Conservation (phyloP, 2,329 filamentous ascomycete genomes). For the Drechslerella coelobrocha region DNA sequence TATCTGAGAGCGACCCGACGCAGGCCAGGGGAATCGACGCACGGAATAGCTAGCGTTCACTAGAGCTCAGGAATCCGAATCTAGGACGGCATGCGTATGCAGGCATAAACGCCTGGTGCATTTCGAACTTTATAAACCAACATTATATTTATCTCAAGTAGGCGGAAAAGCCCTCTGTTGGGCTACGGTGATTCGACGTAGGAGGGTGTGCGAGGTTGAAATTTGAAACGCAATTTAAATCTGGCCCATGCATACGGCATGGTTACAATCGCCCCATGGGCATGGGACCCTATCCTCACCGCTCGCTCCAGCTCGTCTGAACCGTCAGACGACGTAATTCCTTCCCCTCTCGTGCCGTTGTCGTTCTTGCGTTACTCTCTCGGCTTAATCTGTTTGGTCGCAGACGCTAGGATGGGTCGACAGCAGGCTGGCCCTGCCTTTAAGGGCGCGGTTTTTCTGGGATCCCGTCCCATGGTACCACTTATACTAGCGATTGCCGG, state of each 20-base stretch:
- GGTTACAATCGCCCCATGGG: not conserved
- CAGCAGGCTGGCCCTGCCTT: too few relatives aligned
- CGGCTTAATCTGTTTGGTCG: too few relatives aligned
- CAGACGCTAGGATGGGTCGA: too few relatives aligned
- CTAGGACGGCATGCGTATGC: not conserved
- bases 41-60: conserved; percentile 10
- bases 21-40: too few relatives aligned
- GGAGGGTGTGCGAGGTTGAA: too few relatives aligned
- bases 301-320: not conserved
- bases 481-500: not conserved
- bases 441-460: too few relatives aligned
- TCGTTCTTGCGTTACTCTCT: too few relatives aligned
- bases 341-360: not conserved
- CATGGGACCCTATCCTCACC: not conserved
- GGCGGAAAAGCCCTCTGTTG: conserved; percentile 33
- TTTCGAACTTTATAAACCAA: too few relatives aligned
- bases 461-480: too few relatives aligned
- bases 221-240: conserved; percentile 24
- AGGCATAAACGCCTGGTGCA: too few relatives aligned
- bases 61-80: conserved; percentile 8
- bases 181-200: not conserved
- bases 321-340: not conserved
- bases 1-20: not conserved
- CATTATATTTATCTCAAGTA: conserved; percentile 20
- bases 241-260: not conserved